Evolutionary conservation across 495 filamentous ascomycete genomes (phyloP).

Genomic region (Tetracladium marchalianum): DNA sequence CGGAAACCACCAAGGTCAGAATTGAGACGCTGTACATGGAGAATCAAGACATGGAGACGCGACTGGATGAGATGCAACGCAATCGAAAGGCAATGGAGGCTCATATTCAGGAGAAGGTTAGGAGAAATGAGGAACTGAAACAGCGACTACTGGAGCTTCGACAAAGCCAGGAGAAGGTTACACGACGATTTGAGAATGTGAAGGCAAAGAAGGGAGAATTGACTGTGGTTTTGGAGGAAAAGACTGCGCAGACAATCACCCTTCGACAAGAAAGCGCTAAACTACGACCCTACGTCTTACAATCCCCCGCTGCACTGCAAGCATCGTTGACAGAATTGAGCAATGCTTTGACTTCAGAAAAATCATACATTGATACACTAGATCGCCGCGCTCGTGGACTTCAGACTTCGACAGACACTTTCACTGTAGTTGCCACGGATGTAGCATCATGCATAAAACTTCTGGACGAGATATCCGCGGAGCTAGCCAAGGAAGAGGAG

Average conservation of each 20-base stretch:
- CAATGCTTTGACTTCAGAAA: constrained; percentile 64
- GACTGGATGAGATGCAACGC: constrained; percentile 69
- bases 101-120: constrained; percentile 69
- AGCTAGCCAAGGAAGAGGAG: constrained; percentile 84
- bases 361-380: constrained; percentile 72
- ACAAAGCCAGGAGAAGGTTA: constrained; percentile 66
- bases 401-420: constrained; percentile 87
- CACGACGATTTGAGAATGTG: constrained; percentile 64
- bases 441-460: constrained; percentile 78
- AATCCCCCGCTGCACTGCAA: constrained; percentile 75
- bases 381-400: constrained; percentile 78
- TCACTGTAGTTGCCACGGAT: constrained; percentile 70
- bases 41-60: constrained; percentile 76
- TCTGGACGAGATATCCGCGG: constrained; percentile 74
- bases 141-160: constrained; percentile 65
- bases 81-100: constrained; percentile 68
- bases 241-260: constrained; percentile 49
- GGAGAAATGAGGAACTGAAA: constrained; percentile 77
- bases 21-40: constrained; percentile 80
- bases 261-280: constrained; percentile 74
- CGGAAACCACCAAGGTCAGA: constrained; percentile 70
- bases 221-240: constrained; percentile 67
- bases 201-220: constrained; percentile 63
- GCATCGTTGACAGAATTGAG: constrained; percentile 71
- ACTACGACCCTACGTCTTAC: constrained; percentile 81